Percentiles rank a stretch among this genome's conserved stretches.
phyloP scores from a whole-genome alignment of 768 basidiomycete genomes.

The Mycena sanguinolenta region DNA sequence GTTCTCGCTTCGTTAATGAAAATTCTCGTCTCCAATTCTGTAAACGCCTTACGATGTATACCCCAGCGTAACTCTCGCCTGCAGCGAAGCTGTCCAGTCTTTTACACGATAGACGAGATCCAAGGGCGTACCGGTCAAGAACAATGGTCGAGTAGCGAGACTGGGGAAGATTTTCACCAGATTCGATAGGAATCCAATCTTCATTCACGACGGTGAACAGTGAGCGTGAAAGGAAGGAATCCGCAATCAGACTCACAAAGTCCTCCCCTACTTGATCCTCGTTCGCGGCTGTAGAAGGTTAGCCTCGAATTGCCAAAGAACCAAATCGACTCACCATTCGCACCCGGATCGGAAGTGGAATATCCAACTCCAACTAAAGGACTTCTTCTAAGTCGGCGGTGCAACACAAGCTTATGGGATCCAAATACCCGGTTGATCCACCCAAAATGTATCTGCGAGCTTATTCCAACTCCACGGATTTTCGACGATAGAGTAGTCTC shows the following conservation, averaged over 20 bases:
- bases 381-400: not conserved
- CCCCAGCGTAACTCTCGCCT: constrained; percentile 80
- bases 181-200: constrained; percentile 82
- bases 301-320: constrained; percentile 4
- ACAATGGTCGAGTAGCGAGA: constrained; percentile 73
- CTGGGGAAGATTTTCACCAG: constrained; percentile 82
- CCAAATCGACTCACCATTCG: constrained; percentile 65
- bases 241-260: constrained; percentile 60
- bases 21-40: too few relatives aligned
- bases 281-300: constrained; percentile 55
- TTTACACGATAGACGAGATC: too few relatives aligned
- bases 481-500: constrained; percentile 59
- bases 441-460: constrained; percentile 78
- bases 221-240: too few relatives aligned
- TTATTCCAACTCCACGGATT: constrained; percentile 72
- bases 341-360: constrained; percentile 71
- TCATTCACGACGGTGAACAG: too few relatives aligned
- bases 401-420: not conserved
- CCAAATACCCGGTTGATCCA: constrained; percentile 79
- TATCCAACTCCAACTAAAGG: constrained; percentile 64
- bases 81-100: too few relatives aligned
- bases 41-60: constrained; percentile 19
- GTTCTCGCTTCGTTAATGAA: constrained; percentile 39
- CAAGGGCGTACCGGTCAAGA: constrained; percentile 80
- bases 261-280: constrained; percentile 76